Base-by-base conservation (phyloP, 2,329 filamentous ascomycete genomes). In the Pseudogymnoascus sp. region DNA sequence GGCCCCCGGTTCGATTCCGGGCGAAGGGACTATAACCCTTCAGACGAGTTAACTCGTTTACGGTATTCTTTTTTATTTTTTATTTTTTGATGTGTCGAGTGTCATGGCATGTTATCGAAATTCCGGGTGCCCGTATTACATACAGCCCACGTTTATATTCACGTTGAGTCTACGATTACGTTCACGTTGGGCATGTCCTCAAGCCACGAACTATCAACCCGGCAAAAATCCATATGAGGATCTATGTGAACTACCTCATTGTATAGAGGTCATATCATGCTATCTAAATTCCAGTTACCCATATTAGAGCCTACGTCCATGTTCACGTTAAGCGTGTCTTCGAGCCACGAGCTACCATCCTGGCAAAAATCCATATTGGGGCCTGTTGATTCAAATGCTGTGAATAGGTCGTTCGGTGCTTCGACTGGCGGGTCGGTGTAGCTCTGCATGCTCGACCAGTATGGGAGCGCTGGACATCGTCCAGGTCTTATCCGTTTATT, bases 1-100 rank as follows among this genome's bases (percentile, higher is more conserved):
- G 51, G 51, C 51, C 51, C 51, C 51, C 51, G 51, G 51, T 58
- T 58, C 51, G 51, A 58, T 58, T 58, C 51, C 51, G 51, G 51
- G 51, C 51, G 51, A 33, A 58, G 51, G 51, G 51, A 58, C 29
- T 58, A 33, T 58, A 58, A 58, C 51, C 51, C 51, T 58, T 33
- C 51, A 58, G 51, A 48, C 42, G 42, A 48, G 42, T 48, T 27
- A 48, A 48, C 42, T 48, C 42, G 42, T 48, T 25, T 48, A 48
- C 21, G 42, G 42, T 29, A 48, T 29, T 27, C 21, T 48, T 48
- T 48, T 41, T 39, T 39, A 13, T 9, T 25, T 2, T 8, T 48
- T 48, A 13, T 48, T 27, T n/a, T n/a, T 7, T 27, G 10, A 6
- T 44, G 21, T 21, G 21, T 21, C 2, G 21, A 21, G 21, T 21